Evolutionary conservation across 1,284 basidiomycete species (phyloP), one percentile per base, ranked within the genome.

Genomic region (Papiliotrema nemorosa): DNA sequence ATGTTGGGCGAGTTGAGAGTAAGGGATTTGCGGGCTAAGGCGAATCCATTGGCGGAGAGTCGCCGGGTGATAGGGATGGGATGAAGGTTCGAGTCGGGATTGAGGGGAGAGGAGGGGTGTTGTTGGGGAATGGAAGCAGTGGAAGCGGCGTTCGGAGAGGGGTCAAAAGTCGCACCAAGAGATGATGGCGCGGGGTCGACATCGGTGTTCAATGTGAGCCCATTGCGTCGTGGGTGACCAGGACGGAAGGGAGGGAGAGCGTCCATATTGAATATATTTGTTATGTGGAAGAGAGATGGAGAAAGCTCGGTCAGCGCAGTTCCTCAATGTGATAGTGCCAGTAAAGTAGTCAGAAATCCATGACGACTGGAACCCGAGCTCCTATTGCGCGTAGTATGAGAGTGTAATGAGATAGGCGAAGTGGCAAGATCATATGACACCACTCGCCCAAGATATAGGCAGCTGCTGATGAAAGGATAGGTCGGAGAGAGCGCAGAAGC

Each of bases 21-120:
- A 24, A 20, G 18, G 2, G 53, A 59, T 58, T 59, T 59, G 29
- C 49, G 61, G n/a, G 38, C 27, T 29, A 44, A 52, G 7, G 52
- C 46, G 21, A 49, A 51, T 31, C 34, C 37, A 26, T 47, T 39
- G 6, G 27, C 25, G 7, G 56, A 47, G 29, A 44, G 13, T 13
- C 46, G 55, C 13, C 44, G 48, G 29, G 38, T 18, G 26, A 29
- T 3, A 21, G 53, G 27, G 50, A 33, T 21, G 44, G 34, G 31
- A 33, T 37, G 35, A 29, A 22, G 40, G 35, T 5, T 4, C 33
- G 49, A 41, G 31, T 41, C 20, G 20, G 49, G 44, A 20, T 47
- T 50, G 44, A 54, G 53, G 9, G 52, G 52, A 4, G 52, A 44
- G 18, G 33, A 25, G 18, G 20, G 10, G 18, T 6, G 35, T 37